Conservation (phyloP, 1,284 basidiomycete genomes). For the Amylostereum areolatum region DNA sequence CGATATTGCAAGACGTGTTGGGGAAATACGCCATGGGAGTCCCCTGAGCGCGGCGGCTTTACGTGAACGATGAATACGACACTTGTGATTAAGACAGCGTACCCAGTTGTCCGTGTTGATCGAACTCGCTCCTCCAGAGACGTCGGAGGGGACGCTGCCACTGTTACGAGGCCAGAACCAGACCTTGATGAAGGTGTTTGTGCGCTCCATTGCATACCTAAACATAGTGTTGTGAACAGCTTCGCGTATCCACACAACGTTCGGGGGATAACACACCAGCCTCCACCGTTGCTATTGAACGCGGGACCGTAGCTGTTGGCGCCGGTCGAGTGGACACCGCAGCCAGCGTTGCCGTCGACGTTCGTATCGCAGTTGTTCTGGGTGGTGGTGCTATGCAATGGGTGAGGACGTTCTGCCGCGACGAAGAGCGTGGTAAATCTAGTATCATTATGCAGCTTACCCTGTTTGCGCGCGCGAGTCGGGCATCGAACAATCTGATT, state of each 20-base stretch:
- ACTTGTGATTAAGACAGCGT: constrained; percentile 6
- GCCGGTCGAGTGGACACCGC: constrained; percentile 48
- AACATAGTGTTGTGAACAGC: too few relatives aligned
- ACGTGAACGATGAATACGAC: background rate
- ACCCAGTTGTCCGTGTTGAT: constrained; percentile 48
- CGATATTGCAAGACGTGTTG: constrained; percentile 36
- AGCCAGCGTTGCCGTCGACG: constrained; percentile 54
- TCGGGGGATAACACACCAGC: constrained; percentile 54
- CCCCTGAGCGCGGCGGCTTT: constrained; percentile 27
- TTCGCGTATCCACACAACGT: too few relatives aligned
- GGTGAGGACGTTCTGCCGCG: constrained; percentile 13
- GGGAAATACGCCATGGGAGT: constrained; percentile 47
- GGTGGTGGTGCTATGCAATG: constrained; percentile 9
- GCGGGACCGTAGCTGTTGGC: constrained; percentile 48
- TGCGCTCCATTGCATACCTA: constrained; percentile 52
- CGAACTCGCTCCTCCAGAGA: constrained; percentile 29
- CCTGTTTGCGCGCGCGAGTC: constrained; percentile 40
- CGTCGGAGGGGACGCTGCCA: constrained; percentile 38
- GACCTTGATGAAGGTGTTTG: constrained; percentile 39
- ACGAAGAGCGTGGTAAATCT: background rate
- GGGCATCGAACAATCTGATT: constrained; percentile 58
- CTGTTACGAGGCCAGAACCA: constrained; percentile 53
- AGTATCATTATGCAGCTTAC: constrained; percentile 26
- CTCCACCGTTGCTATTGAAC: constrained; percentile 59
- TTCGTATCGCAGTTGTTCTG: constrained; percentile 21